Percentiles rank a stretch among this genome's conserved stretches.
Conservation (phyloP, 2,329 filamentous ascomycete genomes). For the Ceratocystis smalleyi region DNA sequence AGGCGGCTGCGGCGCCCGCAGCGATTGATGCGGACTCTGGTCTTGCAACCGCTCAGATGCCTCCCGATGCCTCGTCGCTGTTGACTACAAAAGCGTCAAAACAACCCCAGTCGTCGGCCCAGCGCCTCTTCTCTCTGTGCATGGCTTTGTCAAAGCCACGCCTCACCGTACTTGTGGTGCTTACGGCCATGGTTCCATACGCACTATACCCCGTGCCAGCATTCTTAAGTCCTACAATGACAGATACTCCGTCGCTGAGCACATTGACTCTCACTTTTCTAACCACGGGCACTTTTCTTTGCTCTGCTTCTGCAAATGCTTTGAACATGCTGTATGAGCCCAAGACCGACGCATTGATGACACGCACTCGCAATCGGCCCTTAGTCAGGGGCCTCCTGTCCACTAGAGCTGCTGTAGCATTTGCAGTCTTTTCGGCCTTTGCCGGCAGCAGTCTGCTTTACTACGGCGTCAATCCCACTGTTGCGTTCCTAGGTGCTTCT, state of each 20-base stretch:
- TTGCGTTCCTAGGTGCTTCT: conserved; percentile 64
- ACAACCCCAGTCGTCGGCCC: conserved; percentile 36
- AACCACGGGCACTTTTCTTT: conserved; percentile 74
- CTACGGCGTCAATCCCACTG: conserved; percentile 85
- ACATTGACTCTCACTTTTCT: conserved; percentile 86
- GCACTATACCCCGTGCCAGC: conserved; percentile 84
- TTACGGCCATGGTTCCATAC: conserved; percentile 82
- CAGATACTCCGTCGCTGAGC: conserved; percentile 63
- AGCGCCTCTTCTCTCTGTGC: conserved; percentile 60
- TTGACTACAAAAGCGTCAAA: conserved; percentile 37
- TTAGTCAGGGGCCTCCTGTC: conserved; percentile 70
- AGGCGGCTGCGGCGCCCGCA: conserved; percentile 11
- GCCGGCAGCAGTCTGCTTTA: conserved; percentile 60
- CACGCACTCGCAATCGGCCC: conserved; percentile 77
- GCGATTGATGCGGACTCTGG: conserved; percentile 9
- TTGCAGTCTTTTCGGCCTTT: conserved; percentile 58
- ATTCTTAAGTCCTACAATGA: conserved; percentile 53
- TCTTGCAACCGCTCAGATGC: conserved; percentile 24
- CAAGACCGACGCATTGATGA: conserved; percentile 81
- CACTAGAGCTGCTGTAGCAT: conserved; percentile 53
- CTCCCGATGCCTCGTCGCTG: conserved; percentile 38
- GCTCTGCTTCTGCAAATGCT: conserved; percentile 80
- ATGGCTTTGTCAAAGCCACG: conserved; percentile 92
- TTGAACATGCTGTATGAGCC: conserved; percentile 97
- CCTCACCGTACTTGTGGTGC: conserved; percentile 76